These are phyloP conservation scores for Nemania sp. DNA, from an alignment of 2,329 filamentous ascomycete species.

Conservation along the genomic window DNA sequence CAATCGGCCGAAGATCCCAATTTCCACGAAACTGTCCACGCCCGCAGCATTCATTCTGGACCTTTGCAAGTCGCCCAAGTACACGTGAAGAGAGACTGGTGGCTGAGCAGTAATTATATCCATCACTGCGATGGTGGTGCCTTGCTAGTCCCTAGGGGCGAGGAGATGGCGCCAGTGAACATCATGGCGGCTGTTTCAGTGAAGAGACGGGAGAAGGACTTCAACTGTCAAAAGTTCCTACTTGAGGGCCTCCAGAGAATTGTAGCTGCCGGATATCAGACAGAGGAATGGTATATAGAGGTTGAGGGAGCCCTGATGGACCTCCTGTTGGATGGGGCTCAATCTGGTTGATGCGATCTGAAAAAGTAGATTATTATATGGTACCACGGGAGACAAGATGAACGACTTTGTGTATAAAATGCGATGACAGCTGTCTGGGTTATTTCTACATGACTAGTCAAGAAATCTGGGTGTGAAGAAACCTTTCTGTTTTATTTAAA, in stretches of 20 bases:
- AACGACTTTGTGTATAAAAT: neutral
- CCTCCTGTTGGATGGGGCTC: neutral
- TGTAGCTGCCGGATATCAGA: slow-evolving; percentile 5
- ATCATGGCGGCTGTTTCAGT: slow-evolving; percentile 5
- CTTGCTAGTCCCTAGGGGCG: slow-evolving; percentile 2
- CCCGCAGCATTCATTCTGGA: neutral
- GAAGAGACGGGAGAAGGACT: slow-evolving; percentile 1
- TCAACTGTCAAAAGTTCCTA: slow-evolving; percentile 10
- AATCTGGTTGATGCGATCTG: slow-evolving; percentile 3
- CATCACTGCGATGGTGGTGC: slow-evolving; percentile 1
- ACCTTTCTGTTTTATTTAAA: too few species aligned
- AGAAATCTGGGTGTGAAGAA: too few species aligned
- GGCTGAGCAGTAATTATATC: neutral
- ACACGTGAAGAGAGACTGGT: neutral
- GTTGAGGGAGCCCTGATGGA: slow-evolving; percentile 8
- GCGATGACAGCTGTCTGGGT: too few species aligned
- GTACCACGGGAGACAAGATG: neutral
- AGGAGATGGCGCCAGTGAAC: slow-evolving; percentile 5
- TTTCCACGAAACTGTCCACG: slow-evolving; percentile 8
- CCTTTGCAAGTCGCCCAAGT: neutral
- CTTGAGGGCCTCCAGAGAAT: neutral
- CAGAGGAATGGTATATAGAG: slow-evolving; percentile 6
- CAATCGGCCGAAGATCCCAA: neutral
- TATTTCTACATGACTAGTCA: too few species aligned
- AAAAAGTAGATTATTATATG: neutral